Evolutionary conservation across 2,329 filamentous ascomycete species (phyloP), one percentile per base, ranked within the genome.

Genomic region (Scedosporium apiospermum): DNA sequence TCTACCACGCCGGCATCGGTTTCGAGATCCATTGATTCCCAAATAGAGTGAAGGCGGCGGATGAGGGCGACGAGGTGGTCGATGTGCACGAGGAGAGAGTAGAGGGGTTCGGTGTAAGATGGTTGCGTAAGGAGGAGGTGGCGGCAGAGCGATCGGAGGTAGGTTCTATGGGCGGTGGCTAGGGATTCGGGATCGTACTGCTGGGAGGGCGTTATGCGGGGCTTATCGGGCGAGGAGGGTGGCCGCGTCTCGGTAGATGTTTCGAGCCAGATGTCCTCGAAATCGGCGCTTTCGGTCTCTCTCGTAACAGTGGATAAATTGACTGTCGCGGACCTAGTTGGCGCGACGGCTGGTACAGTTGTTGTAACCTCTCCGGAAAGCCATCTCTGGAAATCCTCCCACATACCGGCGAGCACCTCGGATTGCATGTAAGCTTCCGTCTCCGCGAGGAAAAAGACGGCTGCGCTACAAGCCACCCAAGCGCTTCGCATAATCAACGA

Each of bases 401-500:
- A 97, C 1, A 91, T 87, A 38, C 87, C 87, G 64, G 87, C 85
- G 14, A 97, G 88, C 6, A 98, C 88, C 70, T 96, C 92, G 1
- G 90, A 91, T 72, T 97, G 93, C 55, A 98, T 86, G 69, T 96
- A 98, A 3, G 86, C 86, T 67, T 93, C 89, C 14, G 91, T 88
- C 71, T 97, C 93, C 0, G 90, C 91, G 3, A 98, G 80, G 67
- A 98, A 89, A 75, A 96, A 97, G 3, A 96, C 84, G 1, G 91
- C 88, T 2, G 92, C 90, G 69, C 90, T 92, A 67, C 89, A 88
- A 0, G 91, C 96, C 0, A 92, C 93, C 95, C 95, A 99, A 0
- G 93, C 84, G 65, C 87, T 88, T 16, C 95, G 86, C 81, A 96
- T 89, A 0, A 84, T 82, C 41, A 81, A 79, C 4, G 83, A 81